Percentiles rank a stretch among this genome's conserved stretches.
Conservation (phyloP, 2,329 filamentous ascomycete species). For the Fonsecaea pedrosoi region DNA sequence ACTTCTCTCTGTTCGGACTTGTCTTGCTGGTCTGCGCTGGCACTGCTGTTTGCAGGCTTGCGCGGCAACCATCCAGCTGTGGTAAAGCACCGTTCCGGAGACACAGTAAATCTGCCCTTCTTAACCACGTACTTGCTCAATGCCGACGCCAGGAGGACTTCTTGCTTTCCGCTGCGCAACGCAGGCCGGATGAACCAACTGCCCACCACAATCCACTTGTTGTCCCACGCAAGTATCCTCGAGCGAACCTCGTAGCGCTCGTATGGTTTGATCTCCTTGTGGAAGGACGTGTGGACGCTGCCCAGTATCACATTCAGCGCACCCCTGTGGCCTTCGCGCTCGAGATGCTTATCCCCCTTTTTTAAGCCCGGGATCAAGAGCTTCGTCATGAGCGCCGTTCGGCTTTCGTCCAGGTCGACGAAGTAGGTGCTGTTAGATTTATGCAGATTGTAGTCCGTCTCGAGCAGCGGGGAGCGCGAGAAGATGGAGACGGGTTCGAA, state of each 20-base stretch:
- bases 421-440: slow-evolving; percentile 65
- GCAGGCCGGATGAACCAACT: slow-evolving; percentile 71
- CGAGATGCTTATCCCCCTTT: slow-evolving; percentile 55
- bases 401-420: slow-evolving; percentile 68
- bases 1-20: neutral
- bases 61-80: slow-evolving; percentile 76
- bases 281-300: slow-evolving; percentile 75
- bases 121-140: slow-evolving; percentile 85
- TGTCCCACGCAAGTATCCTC: slow-evolving; percentile 74
- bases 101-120: slow-evolving; percentile 79
- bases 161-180: slow-evolving; percentile 45
- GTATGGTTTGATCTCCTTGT: slow-evolving; percentile 73
- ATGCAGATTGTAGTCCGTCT: slow-evolving; percentile 83
- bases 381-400: slow-evolving; percentile 78
- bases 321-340: slow-evolving; percentile 54
- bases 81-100: slow-evolving; percentile 76
- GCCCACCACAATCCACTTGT: slow-evolving; percentile 80
- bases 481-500: slow-evolving; percentile 74
- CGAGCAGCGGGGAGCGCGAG: slow-evolving; percentile 71
- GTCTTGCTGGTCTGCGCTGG: slow-evolving; percentile 16
- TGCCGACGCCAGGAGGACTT: slow-evolving; percentile 73
- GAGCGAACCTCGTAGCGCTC: slow-evolving; percentile 76
- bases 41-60: slow-evolving; percentile 65
- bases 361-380: slow-evolving; percentile 66
- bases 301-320: slow-evolving; percentile 71